Evolutionary conservation across 2,329 filamentous ascomycete genomes (phyloP).

Genomic region (Emmonsia crescens): DNA sequence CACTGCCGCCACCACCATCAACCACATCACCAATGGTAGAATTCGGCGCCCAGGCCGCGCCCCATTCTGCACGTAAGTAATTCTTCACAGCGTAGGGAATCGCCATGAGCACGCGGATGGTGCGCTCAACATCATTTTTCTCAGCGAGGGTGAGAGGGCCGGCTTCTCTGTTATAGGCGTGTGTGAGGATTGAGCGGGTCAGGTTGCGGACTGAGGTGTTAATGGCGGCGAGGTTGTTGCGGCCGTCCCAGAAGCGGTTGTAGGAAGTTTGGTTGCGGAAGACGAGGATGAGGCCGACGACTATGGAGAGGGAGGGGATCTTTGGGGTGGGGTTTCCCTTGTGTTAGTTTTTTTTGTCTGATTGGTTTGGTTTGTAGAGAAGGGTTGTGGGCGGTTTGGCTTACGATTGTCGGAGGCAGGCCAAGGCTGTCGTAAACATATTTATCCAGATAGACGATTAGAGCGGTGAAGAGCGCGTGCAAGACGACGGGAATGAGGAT

Average conservation of each 20-base stretch:
- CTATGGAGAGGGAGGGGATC: constrained; percentile 53
- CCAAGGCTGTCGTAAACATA: constrained; percentile 41
- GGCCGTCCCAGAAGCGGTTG: constrained; percentile 54
- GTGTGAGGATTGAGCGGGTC: constrained; percentile 45
- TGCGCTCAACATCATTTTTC: constrained; percentile 47
- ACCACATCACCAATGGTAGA: background rate
- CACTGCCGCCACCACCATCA: background rate
- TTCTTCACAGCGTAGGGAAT: constrained; percentile 55
- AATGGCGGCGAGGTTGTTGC: constrained; percentile 46
- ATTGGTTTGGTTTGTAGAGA: background rate
- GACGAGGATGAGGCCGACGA: constrained; percentile 57
- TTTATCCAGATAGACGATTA: constrained; percentile 49
- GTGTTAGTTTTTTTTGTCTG: background rate
- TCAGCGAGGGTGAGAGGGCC: constrained; percentile 32
- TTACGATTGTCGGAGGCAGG: constrained; percentile 48
- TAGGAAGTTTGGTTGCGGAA: constrained; percentile 56
- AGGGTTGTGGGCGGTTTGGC: constrained; percentile 10
- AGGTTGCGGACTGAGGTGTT: constrained; percentile 51
- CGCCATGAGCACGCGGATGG: constrained; percentile 48
- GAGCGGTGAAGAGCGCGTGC: constrained; percentile 47
- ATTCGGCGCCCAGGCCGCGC: constrained; percentile 25
- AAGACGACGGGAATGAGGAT: constrained; percentile 47
- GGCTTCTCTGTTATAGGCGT: constrained; percentile 28
- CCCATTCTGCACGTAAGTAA: constrained; percentile 53
- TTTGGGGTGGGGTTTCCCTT: constrained; percentile 13